Base-by-base conservation (phyloP, 2,329 filamentous ascomycete species). In the Plenodomus biglobosus region DNA sequence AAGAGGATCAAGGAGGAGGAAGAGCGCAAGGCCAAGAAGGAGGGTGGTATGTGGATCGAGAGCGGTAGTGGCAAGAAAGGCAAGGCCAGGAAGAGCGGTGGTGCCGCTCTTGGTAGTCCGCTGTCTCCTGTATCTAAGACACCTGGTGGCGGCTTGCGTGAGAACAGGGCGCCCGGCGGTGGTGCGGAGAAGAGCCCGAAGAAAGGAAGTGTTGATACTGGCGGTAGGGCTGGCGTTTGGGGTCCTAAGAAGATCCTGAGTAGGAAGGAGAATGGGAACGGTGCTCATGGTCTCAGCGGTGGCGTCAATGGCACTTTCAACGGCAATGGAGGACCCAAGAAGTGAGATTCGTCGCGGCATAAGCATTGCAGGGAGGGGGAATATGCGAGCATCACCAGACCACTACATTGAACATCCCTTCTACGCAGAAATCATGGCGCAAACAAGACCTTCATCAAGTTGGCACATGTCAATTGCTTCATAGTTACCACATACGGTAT, bases 201-300 rank as follows among this genome's bases (percentile, higher is more conserved):
- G 17, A 46, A 53, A 7, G 37, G 41, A 16, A 36, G 35, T 19
- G 40, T 42, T 27, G 56, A 62, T 38, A 7, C 27, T 15, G 49
- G 56, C 19, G 60, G 61, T 27, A 44, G 61, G 38, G 61, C 60
- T n/a, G 61, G 61, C 3, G 27, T 30, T n/a, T 65, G 61, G 61
- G 60, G 58, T 8, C 60, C 60, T 8, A 65, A 58, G 56, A 63
- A 57, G 55, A 63, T 63, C 35, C 46, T 64, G 32, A 63, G 48
- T 20, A 53, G 56, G 50, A 57, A 61, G 41, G 59, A 62, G 48
- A 50, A 48, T 15, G 45, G 34, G 20, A 21, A 16, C 3, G 16
- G 34, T 6, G 27, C 6, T 10, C 27, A 32, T 24, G 22, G 22
- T 24, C n/a, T n/a, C n/a, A n/a, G n/a, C n/a, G n/a, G n/a, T n/a